Conservation (phyloP, 2,329 filamentous ascomycete genomes). For the Didymella pinodella region DNA sequence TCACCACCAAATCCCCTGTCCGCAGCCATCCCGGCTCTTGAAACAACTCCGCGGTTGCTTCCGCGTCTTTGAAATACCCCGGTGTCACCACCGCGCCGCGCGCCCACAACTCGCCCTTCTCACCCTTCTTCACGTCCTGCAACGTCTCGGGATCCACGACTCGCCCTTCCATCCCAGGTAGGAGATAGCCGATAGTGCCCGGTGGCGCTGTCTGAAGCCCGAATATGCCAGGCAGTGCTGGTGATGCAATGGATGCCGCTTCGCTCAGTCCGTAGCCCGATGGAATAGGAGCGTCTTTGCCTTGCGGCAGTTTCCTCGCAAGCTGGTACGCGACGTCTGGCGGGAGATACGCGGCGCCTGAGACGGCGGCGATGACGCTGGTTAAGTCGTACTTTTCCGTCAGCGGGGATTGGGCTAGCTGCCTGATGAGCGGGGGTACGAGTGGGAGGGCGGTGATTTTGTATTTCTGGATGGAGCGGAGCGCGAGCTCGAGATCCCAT, state of each 20-base stretch:
- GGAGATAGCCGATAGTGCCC: constrained; percentile 39
- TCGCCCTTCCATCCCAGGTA: constrained; percentile 41
- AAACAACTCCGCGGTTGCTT: constrained; percentile 41
- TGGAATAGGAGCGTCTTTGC: constrained; percentile 33
- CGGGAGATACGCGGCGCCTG: constrained; percentile 42
- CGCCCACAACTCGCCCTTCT: constrained; percentile 42
- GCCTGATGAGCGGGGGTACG: constrained; percentile 40
- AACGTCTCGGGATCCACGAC: constrained; percentile 41
- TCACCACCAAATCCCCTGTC: constrained; percentile 40
- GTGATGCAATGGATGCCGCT: constrained; percentile 39
- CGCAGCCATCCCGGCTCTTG: constrained; percentile 39
- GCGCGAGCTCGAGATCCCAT: constrained; percentile 35
- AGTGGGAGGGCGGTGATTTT: constrained; percentile 37
- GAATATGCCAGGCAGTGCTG: constrained; percentile 36
- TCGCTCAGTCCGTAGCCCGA: constrained; percentile 43
- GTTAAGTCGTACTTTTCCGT: constrained; percentile 41
- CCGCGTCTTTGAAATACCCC: constrained; percentile 42
- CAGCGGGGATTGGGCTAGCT: constrained; percentile 37
- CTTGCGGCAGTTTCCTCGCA: constrained; percentile 39
- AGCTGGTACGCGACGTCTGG: constrained; percentile 41
- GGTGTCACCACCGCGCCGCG: constrained; percentile 41
- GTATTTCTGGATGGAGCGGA: constrained; percentile 38
- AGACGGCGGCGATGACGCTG: constrained; percentile 33
- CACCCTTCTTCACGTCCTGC: constrained; percentile 33
- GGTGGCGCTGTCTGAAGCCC: constrained; percentile 33